Conservation (phyloP, 192 early-diverging fungal species). For the Kappamyces sp. region DNA sequence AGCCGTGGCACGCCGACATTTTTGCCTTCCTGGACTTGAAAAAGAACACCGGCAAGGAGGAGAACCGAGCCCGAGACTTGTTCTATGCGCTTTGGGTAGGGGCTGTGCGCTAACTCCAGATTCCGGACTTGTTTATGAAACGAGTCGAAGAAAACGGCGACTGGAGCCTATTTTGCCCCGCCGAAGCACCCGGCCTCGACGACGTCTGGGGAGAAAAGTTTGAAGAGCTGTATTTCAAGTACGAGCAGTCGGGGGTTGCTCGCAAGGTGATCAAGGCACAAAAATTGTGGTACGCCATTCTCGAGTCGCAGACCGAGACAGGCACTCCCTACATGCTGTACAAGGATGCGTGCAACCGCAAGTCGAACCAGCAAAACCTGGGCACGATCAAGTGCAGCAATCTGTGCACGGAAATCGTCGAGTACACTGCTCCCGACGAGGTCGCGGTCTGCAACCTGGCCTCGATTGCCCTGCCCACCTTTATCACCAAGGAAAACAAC, state of each 20-base stretch:
- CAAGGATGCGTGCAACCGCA: conserved; percentile 99
- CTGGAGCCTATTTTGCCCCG: conserved; percentile 93
- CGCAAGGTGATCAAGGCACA: conserved; percentile 93
- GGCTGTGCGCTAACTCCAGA: conserved; percentile 15
- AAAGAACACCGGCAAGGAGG: conserved; percentile 99
- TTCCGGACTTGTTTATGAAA: conserved; percentile 96
- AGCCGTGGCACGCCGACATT: conserved; percentile 98
- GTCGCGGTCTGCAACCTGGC: conserved; percentile 98
- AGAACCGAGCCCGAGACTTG: conserved; percentile 90
- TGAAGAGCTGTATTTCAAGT: conserved; percentile 72
- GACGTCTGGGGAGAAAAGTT: conserved; percentile 95
- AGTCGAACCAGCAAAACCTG: conserved; percentile 98
- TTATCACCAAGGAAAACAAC: conserved; percentile 57
- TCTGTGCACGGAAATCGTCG: conserved; percentile 96
- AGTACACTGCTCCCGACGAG: conserved; percentile 92
- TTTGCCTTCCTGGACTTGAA: conserved; percentile 92
- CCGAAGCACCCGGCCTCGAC: conserved; percentile 83
- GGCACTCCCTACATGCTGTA: conserved; percentile 98
- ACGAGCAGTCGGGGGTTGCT: conserved; percentile 79
- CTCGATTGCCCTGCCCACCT: conserved; percentile 84
- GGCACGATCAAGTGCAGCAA: conserved; percentile 99
- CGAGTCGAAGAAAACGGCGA: conserved; percentile 89
- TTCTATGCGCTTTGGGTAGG: conserved; percentile 88
- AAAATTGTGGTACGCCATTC: conserved; percentile 94
- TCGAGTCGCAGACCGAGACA: conserved; percentile 95